Conservation (phyloP, 208 protist genomes). For the Trypanosomatidae sp. region DNA sequence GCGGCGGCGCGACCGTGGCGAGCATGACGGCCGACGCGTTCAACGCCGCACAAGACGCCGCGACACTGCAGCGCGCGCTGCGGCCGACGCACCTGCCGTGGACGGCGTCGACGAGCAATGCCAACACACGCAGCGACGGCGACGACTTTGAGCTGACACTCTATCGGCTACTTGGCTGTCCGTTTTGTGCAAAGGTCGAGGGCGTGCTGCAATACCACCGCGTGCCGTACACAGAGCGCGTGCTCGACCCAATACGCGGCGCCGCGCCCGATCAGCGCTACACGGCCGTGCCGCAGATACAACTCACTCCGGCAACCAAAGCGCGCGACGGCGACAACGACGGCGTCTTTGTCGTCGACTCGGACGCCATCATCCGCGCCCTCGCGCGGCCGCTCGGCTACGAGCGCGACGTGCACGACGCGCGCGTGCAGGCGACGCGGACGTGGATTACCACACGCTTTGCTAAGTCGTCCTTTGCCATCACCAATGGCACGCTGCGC, state of each 20-base stretch:
- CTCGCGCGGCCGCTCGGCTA: conserved; percentile 40
- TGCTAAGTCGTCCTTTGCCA: conserved; percentile 51
- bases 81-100: conserved; percentile 29
- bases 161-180: conserved; percentile 68
- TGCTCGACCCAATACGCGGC: conserved; percentile 58
- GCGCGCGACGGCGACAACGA: too few relatives aligned
- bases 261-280: conserved; percentile 56
- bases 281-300: conserved; percentile 55
- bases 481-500: conserved; percentile 37
- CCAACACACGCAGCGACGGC: conserved; percentile 4
- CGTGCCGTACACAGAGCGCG: conserved; percentile 51
- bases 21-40: conserved; percentile 40
- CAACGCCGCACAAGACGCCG: conserved; percentile 41
- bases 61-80: conserved; percentile 24
- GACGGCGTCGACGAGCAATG: conserved; percentile 2
- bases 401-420: conserved; percentile 24
- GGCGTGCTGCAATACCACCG: conserved; percentile 41
- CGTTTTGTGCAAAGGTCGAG: conserved; percentile 79
- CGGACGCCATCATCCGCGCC: conserved; percentile 24
- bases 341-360: conserved; percentile 71
- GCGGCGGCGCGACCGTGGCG: too few relatives aligned
- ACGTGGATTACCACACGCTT: conserved; percentile 63
- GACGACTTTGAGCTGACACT: conserved; percentile 32
- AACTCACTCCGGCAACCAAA: conserved; percentile 12
- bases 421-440: conserved; percentile 23